Evolutionary conservation across 768 basidiomycete genomes (phyloP), one percentile per base, ranked within the genome.

Genomic region (Russula brevipes): DNA sequence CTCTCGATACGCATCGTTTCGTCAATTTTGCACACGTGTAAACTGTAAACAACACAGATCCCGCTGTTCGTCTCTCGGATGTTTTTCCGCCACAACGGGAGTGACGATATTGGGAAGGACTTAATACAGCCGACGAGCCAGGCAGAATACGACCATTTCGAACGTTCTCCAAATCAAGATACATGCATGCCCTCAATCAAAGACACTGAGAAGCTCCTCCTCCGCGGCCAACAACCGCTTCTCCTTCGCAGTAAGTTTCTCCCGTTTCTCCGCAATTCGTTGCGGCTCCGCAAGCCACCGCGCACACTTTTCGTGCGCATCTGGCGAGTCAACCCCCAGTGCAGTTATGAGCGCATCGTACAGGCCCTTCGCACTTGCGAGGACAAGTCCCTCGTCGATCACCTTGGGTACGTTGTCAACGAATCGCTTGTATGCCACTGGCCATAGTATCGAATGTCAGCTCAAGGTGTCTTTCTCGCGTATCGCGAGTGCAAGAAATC

Each of bases 251-350:
- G 67, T 55, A 45, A 85, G 67, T 50, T 84, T 84, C 31, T 76
- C 76, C 11, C 87, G 75, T 30, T 70, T 72, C 2, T 75, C 76
- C 0, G 80, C 75, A 19, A 85, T 65, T 14, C 75, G 70, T 0
- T 76, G 74, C 16, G 73, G 78, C 69, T 89, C 85, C 65, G 80
- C 78, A 1, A 86, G 73, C 53, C 83, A 76, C 41, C 81, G 77
- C 63, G 73, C 71, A 69, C 84, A 87, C 19, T 80, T 81, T 1
- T 72, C 69, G 12, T 72, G 68, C 0, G 78, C 84, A 14, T 83
- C 77, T 0, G 74, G 64, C 1, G 81, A 79, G 12, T 81, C 80
- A 50, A 88, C 73, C 0, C 80, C 80, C 5, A 90, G 79, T 0
- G 80, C 81, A 0, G 72, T 67, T 44, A 77, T 76, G 3, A 90